Conservation (phyloP, 2,329 filamentous ascomycete genomes). For the Calonectria pteridis region DNA sequence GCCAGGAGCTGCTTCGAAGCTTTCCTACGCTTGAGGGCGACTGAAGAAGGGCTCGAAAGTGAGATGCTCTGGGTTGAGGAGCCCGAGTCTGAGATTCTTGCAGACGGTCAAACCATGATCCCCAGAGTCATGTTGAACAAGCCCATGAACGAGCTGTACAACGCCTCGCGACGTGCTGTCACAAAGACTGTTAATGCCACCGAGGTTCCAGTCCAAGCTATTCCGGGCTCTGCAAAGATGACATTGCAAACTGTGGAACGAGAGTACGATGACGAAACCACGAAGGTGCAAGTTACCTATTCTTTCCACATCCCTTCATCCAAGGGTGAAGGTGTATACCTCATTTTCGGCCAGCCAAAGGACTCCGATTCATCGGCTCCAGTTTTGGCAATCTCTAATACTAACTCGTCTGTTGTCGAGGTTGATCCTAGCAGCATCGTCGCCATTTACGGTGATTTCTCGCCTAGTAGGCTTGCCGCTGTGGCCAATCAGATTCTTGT, state of each 20-base stretch:
- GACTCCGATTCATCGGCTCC: background rate
- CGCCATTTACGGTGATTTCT: background rate
- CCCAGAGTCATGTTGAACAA: constrained; percentile 23
- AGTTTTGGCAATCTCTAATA: constrained; percentile 12
- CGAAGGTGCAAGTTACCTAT: constrained; percentile 9
- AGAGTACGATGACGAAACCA: background rate
- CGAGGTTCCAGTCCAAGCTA: constrained; percentile 6
- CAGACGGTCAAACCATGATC: constrained; percentile 22
- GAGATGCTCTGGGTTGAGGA: constrained; percentile 26
- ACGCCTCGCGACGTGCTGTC: constrained; percentile 16
- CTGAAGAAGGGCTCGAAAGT: background rate
- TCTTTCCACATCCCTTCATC: constrained; percentile 10
- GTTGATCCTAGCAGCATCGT: background rate
- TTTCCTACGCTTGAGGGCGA: constrained; percentile 11
- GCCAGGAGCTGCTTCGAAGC: constrained; percentile 10
- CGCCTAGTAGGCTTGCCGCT: background rate
- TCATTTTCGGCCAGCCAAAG: background rate
- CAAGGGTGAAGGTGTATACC: background rate
- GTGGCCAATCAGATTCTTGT: background rate
- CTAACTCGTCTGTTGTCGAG: constrained; percentile 2
- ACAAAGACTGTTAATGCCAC: constrained; percentile 14
- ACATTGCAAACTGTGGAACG: constrained; percentile 6
- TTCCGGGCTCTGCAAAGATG: constrained; percentile 3
- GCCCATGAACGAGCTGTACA: constrained; percentile 24
- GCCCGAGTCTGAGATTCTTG: constrained; percentile 24